phyloP scores from a whole-genome alignment of 192 early-diverging fungal species.

The Coemansia nantahalensis region DNA sequence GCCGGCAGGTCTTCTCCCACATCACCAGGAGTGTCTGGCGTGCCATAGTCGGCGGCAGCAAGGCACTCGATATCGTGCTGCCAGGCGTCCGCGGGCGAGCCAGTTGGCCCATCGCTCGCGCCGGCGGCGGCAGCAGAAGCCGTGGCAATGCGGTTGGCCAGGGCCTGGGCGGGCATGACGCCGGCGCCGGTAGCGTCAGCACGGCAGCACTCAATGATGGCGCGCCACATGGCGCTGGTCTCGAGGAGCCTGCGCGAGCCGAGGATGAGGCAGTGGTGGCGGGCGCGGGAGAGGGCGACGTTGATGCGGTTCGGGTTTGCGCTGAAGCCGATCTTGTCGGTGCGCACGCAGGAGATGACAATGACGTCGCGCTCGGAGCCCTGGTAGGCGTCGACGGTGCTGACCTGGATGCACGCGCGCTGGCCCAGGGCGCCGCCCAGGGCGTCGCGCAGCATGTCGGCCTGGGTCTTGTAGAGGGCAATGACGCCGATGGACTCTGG shows the following conservation, averaged over 20 bases:
- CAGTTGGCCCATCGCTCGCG: too few species aligned
- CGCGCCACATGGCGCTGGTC: constrained; percentile 43
- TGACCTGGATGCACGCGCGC: constrained; percentile 40
- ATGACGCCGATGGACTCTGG: constrained; percentile 46
- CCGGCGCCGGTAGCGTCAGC: constrained; percentile 7
- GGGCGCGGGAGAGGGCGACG: constrained; percentile 55
- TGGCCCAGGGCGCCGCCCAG: constrained; percentile 15
- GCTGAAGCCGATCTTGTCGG: constrained; percentile 52
- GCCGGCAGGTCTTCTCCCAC: too few species aligned
- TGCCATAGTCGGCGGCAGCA: too few species aligned
- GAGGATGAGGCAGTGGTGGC: constrained; percentile 41
- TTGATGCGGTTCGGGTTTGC: constrained; percentile 54
- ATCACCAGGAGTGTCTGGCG: too few species aligned
- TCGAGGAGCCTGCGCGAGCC: constrained; percentile 31
- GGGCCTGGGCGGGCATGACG: constrained; percentile 24
- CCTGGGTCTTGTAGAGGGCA: constrained; percentile 48
- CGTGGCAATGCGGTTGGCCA: constrained; percentile 25
- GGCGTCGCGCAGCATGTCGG: constrained; percentile 39
- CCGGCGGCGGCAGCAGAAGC: constrained; percentile 4
- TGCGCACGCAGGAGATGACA: constrained; percentile 53
- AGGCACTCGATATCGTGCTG: background rate
- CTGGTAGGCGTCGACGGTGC: constrained; percentile 59
- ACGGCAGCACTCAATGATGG: constrained; percentile 39
- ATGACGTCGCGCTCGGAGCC: constrained; percentile 57
- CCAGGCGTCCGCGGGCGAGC: too few species aligned